Conservation (phyloP, 257 asterid species). For the Anisodus tanguticus region DNA sequence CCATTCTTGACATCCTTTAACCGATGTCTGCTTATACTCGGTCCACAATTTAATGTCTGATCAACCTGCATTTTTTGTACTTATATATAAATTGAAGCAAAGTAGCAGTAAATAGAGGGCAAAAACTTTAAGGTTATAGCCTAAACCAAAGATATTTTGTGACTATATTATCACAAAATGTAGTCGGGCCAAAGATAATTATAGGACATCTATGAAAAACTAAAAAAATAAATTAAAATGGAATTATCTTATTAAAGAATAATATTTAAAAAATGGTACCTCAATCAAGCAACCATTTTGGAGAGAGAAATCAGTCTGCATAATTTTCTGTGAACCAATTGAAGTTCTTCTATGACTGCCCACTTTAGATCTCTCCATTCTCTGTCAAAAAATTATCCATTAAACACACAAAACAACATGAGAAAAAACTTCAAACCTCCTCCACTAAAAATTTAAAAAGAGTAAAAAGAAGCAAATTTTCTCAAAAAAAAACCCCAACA, state of each 20-base stretch:
- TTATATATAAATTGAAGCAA: neutral
- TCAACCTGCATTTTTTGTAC: conserved; percentile 53
- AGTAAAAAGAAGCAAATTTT: neutral
- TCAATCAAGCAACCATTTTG: conserved; percentile 56
- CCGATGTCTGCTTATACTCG: conserved; percentile 47
- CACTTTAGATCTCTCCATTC: conserved; percentile 59
- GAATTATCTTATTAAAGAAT: neutral
- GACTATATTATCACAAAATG: neutral
- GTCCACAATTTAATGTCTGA: conserved; percentile 47
- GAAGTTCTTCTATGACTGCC: conserved; percentile 67
- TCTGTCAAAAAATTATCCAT: conserved; percentile 52
- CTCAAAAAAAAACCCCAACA: conserved; percentile 52
- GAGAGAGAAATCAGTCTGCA: conserved; percentile 50
- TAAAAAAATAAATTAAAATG: neutral
- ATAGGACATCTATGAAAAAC: too few relatives aligned
- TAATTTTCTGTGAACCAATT: conserved; percentile 66
- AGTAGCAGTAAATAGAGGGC: neutral
- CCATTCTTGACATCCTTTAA: conserved; percentile 73
- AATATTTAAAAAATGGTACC: conserved; percentile 49
- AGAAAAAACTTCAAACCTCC: conserved; percentile 25
- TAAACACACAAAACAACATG: neutral
- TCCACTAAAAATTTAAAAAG: conserved; percentile 20
- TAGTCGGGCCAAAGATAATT: neutral
- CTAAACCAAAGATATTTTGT: conserved; percentile 8
- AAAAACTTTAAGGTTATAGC: conserved; percentile 2